Conservation (phyloP, 345 rosid genomes). For the Atalantia buxifolia region DNA sequence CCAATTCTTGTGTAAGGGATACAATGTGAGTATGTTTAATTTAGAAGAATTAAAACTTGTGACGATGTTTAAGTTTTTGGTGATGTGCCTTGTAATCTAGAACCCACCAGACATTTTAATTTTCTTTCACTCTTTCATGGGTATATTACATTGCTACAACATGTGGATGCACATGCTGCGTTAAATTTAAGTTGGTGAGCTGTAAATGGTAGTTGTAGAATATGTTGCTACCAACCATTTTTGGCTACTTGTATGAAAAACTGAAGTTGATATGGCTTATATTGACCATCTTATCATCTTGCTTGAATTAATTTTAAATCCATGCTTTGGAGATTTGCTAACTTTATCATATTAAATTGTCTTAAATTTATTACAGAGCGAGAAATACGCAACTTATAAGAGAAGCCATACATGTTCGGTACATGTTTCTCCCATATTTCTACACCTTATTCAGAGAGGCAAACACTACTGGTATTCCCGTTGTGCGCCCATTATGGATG, state of each 20-base stretch:
- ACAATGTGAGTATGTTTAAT: not conserved
- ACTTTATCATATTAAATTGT: not conserved
- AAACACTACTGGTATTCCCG: constrained; percentile 79
- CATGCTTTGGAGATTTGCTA: not conserved
- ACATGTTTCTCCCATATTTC: constrained; percentile 83
- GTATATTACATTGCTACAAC: not conserved
- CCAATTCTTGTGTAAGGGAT: not conserved
- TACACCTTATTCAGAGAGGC: constrained; percentile 97
- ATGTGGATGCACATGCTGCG: not conserved
- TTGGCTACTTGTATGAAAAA: not conserved
- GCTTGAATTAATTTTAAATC: not conserved
- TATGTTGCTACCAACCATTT: not conserved
- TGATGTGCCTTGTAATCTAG: not conserved
- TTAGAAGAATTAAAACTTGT: not conserved
- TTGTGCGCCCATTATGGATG: constrained; percentile 96
- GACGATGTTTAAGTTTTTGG: not conserved
- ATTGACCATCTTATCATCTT: not conserved
- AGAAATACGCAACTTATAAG: constrained; percentile 78
- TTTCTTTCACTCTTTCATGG: not conserved
- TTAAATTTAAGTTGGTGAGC: not conserved
- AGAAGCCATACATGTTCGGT: constrained; percentile 87
- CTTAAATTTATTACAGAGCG: constrained; percentile 52
- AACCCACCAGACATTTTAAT: not conserved
- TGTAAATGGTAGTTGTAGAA: not conserved
- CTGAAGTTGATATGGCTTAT: not conserved